Conservation (phyloP, 2,329 filamentous ascomycete species). For the Leptographium wingfieldii region DNA sequence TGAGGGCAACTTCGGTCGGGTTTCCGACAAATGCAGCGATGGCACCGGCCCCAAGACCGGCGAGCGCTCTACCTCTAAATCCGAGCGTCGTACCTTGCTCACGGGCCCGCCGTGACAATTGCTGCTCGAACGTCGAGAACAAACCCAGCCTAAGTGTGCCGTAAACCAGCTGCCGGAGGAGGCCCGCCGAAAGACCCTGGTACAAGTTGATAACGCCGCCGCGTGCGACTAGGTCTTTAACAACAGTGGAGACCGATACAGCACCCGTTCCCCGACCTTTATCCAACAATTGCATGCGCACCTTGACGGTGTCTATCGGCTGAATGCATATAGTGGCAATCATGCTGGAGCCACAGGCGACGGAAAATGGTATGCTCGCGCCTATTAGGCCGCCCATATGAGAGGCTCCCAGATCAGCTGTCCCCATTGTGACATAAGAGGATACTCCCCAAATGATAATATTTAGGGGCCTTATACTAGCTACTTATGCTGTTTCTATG, state of each 20-base stretch:
- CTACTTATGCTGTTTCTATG: background rate
- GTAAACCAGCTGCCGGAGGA: constrained; percentile 90
- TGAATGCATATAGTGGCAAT: constrained; percentile 83
- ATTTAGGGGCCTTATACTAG: background rate
- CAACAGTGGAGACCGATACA: constrained; percentile 58
- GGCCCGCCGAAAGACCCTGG: constrained; percentile 82
- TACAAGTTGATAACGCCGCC: constrained; percentile 87
- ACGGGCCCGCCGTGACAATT: constrained; percentile 41
- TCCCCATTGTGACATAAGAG: background rate
- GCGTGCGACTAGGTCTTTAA: constrained; percentile 69
- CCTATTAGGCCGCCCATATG: constrained; percentile 69
- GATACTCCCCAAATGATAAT: background rate
- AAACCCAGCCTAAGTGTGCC: constrained; percentile 89
- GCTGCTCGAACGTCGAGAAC: constrained; percentile 86
- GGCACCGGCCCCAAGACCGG: constrained; percentile 76
- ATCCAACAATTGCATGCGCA: constrained; percentile 86
- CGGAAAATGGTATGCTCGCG: constrained; percentile 76
- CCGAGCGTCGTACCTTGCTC: constrained; percentile 57
- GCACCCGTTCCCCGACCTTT: constrained; percentile 48
- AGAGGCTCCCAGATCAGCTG: constrained; percentile 25
- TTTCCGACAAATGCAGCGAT: constrained; percentile 91
- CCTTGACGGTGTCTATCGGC: constrained; percentile 97
- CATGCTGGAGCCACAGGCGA: constrained; percentile 86
- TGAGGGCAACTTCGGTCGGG: constrained; percentile 86
- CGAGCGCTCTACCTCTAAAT: constrained; percentile 74